These are phyloP conservation scores for Aspergillus oerlinghausenensis DNA, from an alignment of 2,329 filamentous ascomycete species.

Conservation along the genomic window DNA sequence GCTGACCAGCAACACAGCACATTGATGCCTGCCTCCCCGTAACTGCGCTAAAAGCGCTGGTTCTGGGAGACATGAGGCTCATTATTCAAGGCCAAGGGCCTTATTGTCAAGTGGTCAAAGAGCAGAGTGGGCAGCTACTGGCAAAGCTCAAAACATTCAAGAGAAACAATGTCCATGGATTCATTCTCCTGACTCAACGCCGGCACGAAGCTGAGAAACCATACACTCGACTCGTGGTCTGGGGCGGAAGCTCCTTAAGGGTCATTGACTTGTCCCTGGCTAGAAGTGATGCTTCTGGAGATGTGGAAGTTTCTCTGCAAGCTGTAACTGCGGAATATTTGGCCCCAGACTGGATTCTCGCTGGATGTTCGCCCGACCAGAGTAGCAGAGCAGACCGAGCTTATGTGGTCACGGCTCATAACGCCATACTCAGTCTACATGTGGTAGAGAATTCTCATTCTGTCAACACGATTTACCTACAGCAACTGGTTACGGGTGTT, in stretches of 20 bases:
- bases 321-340: slow-evolving; percentile 39
- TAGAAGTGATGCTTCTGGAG: slow-evolving; percentile 18
- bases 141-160: slow-evolving; percentile 30
- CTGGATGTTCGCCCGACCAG: slow-evolving; percentile 47
- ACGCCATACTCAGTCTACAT: slow-evolving; percentile 62
- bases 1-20: slow-evolving; percentile 30
- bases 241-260: slow-evolving; percentile 62
- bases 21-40: slow-evolving; percentile 42
- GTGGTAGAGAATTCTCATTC: slow-evolving; percentile 15
- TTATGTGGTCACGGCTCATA: slow-evolving; percentile 78
- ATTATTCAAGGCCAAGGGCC: slow-evolving; percentile 39
- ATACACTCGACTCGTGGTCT: slow-evolving; percentile 49
- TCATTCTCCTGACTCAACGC: slow-evolving; percentile 23
- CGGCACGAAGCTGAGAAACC: slow-evolving; percentile 9
- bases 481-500: slow-evolving; percentile 49
- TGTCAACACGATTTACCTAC: slow-evolving; percentile 23
- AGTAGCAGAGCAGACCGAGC: slow-evolving; percentile 35
- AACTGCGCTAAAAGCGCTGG: slow-evolving; percentile 34
- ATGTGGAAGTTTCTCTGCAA: slow-evolving; percentile 18
- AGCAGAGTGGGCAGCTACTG: slow-evolving; percentile 24
- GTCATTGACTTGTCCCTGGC: slow-evolving; percentile 29
- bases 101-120: slow-evolving; percentile 31
- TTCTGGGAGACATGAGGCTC: slow-evolving; percentile 21
- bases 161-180: slow-evolving; percentile 38
- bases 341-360: slow-evolving; percentile 73